Evolutionary conservation across 2,329 filamentous ascomycete genomes (phyloP).

Genomic region (Ascochyta koolunga): DNA sequence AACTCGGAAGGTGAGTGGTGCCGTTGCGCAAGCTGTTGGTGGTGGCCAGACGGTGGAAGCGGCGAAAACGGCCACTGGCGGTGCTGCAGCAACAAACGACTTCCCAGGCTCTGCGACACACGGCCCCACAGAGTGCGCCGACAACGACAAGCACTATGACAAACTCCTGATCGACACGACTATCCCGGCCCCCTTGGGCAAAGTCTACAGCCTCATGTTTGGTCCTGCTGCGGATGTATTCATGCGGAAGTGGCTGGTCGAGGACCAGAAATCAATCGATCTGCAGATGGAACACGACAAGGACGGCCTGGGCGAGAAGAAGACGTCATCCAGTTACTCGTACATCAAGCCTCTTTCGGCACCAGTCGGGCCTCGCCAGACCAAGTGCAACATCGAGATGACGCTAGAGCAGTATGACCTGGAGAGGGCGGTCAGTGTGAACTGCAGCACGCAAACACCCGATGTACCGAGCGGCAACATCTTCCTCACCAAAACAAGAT

Average conservation of each 20-base stretch:
- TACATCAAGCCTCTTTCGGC: constrained; percentile 91
- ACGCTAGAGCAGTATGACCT: constrained; percentile 83
- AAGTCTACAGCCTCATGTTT: constrained; percentile 88
- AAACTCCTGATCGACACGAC: constrained; percentile 84
- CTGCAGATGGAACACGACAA: constrained; percentile 82
- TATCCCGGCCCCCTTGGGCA: constrained; percentile 85
- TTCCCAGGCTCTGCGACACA: constrained; percentile 88
- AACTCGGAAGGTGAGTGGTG: constrained; percentile 72
- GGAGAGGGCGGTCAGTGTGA: constrained; percentile 85
- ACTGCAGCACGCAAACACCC: constrained; percentile 83
- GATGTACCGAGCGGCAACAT: constrained; percentile 94
- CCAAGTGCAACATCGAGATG: constrained; percentile 89
- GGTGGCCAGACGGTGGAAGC: constrained; percentile 40
- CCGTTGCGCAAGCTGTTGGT: constrained; percentile 49
- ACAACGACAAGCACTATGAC: constrained; percentile 80
- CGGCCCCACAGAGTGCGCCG: constrained; percentile 82
- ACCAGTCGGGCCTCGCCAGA: constrained; percentile 88
- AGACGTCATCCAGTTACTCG: constrained; percentile 74
- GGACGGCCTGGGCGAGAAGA: constrained; percentile 75
- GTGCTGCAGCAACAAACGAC: constrained; percentile 59
- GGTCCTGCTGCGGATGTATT: constrained; percentile 79
- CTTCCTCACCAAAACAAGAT: constrained; percentile 90
- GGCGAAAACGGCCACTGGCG: constrained; percentile 49
- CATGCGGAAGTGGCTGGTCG: constrained; percentile 84
- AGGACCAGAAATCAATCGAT: constrained; percentile 89